phyloP scores from a whole-genome alignment of 2,329 filamentous ascomycete species.

The Fonsecaea multimorphosa region DNA sequence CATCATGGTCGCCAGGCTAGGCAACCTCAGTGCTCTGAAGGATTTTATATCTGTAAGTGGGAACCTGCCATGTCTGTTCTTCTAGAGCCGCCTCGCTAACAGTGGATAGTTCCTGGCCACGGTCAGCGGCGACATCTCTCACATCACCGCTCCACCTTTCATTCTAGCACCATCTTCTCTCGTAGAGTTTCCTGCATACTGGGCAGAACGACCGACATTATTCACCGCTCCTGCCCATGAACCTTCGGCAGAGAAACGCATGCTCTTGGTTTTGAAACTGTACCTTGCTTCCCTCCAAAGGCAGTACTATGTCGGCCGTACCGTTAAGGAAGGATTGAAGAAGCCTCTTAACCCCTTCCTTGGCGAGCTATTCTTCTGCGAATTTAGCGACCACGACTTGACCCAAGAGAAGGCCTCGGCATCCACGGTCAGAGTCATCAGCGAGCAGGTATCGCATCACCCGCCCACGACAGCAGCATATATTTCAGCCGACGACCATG shows the following conservation, averaged over 20 bases:
- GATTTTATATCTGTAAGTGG: constrained; percentile 42
- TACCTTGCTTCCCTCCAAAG: constrained; percentile 93
- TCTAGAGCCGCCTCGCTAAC: not conserved
- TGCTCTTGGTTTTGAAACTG: constrained; percentile 88
- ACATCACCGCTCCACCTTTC: constrained; percentile 68
- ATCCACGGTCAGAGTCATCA: constrained; percentile 35
- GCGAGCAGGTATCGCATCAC: constrained; percentile 40
- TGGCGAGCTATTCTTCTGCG: constrained; percentile 39
- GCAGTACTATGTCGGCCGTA: constrained; percentile 60
- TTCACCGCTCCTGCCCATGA: constrained; percentile 84
- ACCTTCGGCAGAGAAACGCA: constrained; percentile 78
- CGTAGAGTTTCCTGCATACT: constrained; percentile 63
- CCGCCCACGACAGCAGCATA: constrained; percentile 40
- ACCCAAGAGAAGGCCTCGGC: constrained; percentile 27
- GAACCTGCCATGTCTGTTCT: not conserved
- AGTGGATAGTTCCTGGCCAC: constrained; percentile 71
- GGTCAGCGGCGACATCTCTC: constrained; percentile 81
- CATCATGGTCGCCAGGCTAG: constrained; percentile 33
- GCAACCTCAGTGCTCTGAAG: constrained; percentile 39
- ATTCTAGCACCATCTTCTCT: constrained; percentile 38
- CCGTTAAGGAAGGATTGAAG: constrained; percentile 36
- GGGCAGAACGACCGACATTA: constrained; percentile 77
- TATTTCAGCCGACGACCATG: constrained; percentile 36
- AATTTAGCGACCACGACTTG: constrained; percentile 34
- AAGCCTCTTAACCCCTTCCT: constrained; percentile 40